Evolutionary conservation across 164 flowering plant species (phyloP), one percentile per base, ranked within the genome.

Genomic region (Kingdonia uniflora): DNA sequence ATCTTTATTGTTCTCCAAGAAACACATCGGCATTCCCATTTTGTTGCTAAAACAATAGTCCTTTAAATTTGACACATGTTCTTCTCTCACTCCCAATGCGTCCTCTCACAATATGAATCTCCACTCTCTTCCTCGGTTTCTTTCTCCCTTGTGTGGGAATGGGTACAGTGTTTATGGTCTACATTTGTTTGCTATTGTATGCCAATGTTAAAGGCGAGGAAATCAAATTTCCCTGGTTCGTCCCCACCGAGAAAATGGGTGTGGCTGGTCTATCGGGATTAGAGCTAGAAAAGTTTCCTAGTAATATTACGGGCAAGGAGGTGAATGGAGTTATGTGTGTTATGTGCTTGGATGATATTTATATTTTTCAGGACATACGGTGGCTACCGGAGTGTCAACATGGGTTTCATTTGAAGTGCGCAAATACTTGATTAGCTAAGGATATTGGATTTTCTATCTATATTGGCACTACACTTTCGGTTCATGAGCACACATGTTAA

Each of bases 321-420:
- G 60, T 76, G 49, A 67, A 63, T 58, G 85, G 74, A 42, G 54
- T 56, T 14, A 84, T 75, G 41, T 81, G 87, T 44, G 77, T 78
- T 10, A 79, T 81, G 1, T 81, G 84, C 20, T 67, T 81, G 8
- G 84, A 79, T 19, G 79, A 81, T 22, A 69, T 81, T 16, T 76
- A 59, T 48, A 22, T 26, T 1, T 77, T 71, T 19, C 71, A 77
- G 45, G 52, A 60, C 42, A 77, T 71, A 2, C 43, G 87, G 20
- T 24, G 71, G 51, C 33, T 79, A n/a, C 87, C 84, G 19, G 78
- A 71, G 29, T 81, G 87, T 55, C 71, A 75, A 24, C 87, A 81
- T 37, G 84, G 80, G 35, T 81, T 79, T 51, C 87, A 79, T 57
- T 42, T 75, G 1, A 22, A 66, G 5, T 81, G 87, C 49, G 84